phyloP scores from a whole-genome alignment of 2,329 filamentous ascomycete genomes.

The Epichloe elymi region DNA sequence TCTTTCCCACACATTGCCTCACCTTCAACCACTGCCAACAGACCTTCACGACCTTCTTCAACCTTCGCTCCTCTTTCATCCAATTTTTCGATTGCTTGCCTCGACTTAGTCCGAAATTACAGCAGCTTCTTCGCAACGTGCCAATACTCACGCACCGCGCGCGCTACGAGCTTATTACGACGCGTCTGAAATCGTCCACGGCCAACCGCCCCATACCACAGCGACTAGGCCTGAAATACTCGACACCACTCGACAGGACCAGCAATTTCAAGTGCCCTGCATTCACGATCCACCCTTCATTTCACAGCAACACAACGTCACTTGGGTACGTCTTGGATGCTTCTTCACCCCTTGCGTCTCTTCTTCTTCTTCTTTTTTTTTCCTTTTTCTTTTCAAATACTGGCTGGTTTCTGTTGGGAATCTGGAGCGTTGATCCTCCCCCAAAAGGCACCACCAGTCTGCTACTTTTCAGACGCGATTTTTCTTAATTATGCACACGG shows the following conservation, averaged over 20 bases:
- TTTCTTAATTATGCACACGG: not conserved
- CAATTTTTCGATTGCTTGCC: not conserved
- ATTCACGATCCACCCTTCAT: constrained; percentile 4
- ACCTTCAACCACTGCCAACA: not conserved
- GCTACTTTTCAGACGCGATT: not conserved
- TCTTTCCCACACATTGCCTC: not conserved
- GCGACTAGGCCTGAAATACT: not conserved
- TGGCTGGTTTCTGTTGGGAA: not conserved
- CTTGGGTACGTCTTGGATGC: constrained; percentile 2
- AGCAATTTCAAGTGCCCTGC: constrained; percentile 1
- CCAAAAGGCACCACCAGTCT: not conserved
- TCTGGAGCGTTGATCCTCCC: too few relatives aligned
- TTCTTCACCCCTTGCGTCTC: not conserved
- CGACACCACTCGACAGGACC: not conserved
- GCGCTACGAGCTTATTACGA: not conserved
- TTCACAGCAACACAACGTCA: not conserved
- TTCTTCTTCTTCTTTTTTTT: too few relatives aligned
- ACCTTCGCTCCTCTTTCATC: not conserved
- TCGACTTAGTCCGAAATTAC: not conserved
- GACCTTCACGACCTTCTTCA: not conserved
- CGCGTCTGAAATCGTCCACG: constrained; percentile 3
- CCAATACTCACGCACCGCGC: not conserved
- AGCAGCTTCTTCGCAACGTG: not conserved
- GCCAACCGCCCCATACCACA: constrained; percentile 1
- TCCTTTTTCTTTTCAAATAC: too few relatives aligned